Conservation (phyloP, 2,329 filamentous ascomycete species). For the Scedosporium dehoogii region DNA sequence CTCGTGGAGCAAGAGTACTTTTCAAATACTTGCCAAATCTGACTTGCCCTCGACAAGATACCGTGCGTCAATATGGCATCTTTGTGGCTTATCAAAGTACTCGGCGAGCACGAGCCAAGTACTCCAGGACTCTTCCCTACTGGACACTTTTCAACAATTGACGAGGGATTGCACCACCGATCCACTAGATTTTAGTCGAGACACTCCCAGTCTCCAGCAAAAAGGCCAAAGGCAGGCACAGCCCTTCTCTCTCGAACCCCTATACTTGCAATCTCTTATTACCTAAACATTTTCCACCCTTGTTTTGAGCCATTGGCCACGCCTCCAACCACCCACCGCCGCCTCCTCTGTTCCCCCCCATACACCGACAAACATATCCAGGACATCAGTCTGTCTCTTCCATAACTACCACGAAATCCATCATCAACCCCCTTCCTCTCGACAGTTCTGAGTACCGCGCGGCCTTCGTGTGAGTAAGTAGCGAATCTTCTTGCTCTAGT, state of each 20-base stretch:
- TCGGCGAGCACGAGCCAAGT: not conserved
- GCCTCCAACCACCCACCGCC: constrained; percentile 4
- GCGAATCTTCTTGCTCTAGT: not conserved
- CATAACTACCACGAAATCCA: not conserved
- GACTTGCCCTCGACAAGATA: not conserved
- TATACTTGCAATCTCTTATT: not conserved
- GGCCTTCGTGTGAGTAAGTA: constrained; percentile 2
- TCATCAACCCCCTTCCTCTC: constrained; percentile 1
- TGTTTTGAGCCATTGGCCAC: constrained; percentile 3
- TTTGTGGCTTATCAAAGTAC: not conserved
- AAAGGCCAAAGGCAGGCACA: not conserved
- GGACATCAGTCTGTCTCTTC: not conserved
- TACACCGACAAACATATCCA: constrained; percentile 8
- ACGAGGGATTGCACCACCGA: not conserved
- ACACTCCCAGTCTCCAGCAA: not conserved
- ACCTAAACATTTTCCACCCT: constrained; percentile 2
- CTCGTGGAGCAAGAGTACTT: not conserved
- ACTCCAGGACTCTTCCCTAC: not conserved
- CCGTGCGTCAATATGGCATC: not conserved
- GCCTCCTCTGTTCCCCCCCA: not conserved
- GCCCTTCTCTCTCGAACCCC: not conserved
- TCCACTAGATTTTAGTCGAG: not conserved
- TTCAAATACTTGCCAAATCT: not conserved
- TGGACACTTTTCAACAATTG: constrained; percentile 6
- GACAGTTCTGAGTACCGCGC: not conserved